phyloP scores from a whole-genome alignment of 78 protist genomes.

The Corallochytrium limacisporum region DNA sequence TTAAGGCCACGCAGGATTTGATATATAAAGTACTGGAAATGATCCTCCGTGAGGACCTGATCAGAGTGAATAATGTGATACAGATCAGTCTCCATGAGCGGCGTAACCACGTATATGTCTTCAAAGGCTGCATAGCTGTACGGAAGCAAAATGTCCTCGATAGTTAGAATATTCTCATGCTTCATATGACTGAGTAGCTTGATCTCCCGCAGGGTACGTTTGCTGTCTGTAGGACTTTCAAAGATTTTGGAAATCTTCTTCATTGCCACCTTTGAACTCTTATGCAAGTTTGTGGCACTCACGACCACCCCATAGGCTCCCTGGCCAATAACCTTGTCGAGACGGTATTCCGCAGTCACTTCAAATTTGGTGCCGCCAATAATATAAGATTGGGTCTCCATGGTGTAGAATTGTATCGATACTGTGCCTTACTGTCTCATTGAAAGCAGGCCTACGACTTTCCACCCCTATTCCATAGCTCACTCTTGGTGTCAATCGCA shows the following conservation, averaged over 20 bases:
- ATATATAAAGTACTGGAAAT: conserved; percentile 29
- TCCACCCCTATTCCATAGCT: too few relatives aligned
- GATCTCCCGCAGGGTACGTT: conserved; percentile 91
- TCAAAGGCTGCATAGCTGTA: neutral
- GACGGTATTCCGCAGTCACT: conserved; percentile 26
- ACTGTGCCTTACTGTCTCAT: too few relatives aligned
- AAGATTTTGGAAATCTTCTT: conserved; percentile 82
- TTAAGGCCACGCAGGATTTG: conserved; percentile 85
- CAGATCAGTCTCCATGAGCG: conserved; percentile 92
- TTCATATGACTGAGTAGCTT: conserved; percentile 52
- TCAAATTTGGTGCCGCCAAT: conserved; percentile 34
- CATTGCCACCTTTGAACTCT: conserved; percentile 61
- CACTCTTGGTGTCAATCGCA: too few relatives aligned
- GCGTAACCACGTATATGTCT: conserved; percentile 72
- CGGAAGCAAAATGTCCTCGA: conserved; percentile 2
- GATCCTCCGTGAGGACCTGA: conserved; percentile 85
- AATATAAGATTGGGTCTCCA: conserved; percentile 7
- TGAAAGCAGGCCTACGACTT: too few relatives aligned
- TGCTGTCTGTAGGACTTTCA: conserved; percentile 69
- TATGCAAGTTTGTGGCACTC: neutral
- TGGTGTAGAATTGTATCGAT: too few relatives aligned
- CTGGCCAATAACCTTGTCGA: conserved; percentile 51
- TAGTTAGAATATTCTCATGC: conserved; percentile 51
- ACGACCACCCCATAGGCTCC: conserved; percentile 72
- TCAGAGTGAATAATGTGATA: conserved; percentile 73